Conservation (phyloP, 2,329 filamentous ascomycete genomes). For the Ampelomyces quisqualis region DNA sequence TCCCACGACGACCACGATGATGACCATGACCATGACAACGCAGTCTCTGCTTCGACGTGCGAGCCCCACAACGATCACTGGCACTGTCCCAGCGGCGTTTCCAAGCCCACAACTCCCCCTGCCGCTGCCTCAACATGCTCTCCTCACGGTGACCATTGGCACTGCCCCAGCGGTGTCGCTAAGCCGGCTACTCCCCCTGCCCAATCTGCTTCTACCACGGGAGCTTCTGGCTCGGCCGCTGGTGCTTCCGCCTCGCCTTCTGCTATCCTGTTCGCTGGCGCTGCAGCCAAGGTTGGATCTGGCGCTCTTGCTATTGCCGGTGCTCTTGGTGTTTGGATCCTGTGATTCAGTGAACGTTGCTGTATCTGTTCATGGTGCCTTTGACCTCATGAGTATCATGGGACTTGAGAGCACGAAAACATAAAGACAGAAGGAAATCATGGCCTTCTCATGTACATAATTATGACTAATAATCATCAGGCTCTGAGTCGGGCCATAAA, state of each 20-base stretch:
- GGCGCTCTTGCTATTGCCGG: slow-evolving; percentile 7
- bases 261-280: slow-evolving; percentile 8
- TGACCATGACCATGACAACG: slow-evolving; percentile 24
- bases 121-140: slow-evolving; percentile 7
- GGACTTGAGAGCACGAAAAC: no score
- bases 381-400: no score
- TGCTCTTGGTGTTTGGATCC: slow-evolving; percentile 11
- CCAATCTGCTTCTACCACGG: slow-evolving; percentile 6
- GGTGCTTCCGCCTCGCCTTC: slow-evolving; percentile 7
- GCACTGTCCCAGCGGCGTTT: slow-evolving; percentile 30
- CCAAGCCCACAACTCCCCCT: slow-evolving; percentile 24
- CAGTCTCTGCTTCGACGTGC: slow-evolving; percentile 29
- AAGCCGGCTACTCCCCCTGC: slow-evolving; percentile 23
- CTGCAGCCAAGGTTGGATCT: slow-evolving; percentile 5
- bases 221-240: slow-evolving; percentile 2
- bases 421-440: no score
- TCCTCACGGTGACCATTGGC: slow-evolving; percentile 25
- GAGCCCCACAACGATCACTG: slow-evolving; percentile 32
- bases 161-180: slow-evolving; percentile 29
- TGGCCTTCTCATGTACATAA: no score
- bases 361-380: no score
- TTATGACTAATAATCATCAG: no score
- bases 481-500: no score
- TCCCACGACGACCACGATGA: slow-evolving; percentile 20
- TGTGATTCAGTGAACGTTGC: no score